These are phyloP conservation scores for Starmera amethionina DNA, from an alignment of 805 yeast species.

Conservation along the genomic window DNA sequence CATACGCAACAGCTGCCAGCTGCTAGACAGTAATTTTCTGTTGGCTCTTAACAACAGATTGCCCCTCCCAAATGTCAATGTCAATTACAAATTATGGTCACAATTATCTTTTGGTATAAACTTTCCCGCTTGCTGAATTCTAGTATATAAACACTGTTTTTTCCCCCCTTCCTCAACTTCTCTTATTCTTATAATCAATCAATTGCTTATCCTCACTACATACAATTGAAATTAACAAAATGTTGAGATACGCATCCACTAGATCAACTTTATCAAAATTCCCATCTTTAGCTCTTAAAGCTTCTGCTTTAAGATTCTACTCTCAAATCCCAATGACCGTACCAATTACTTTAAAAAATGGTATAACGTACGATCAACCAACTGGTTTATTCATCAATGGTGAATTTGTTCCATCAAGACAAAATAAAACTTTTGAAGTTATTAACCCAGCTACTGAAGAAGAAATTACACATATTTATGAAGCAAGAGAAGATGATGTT, in stretches of 20 bases:
- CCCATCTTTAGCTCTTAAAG: slow-evolving; percentile 12
- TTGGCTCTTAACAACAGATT: too few relatives aligned
- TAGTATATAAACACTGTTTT: too few relatives aligned
- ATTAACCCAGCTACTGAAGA: slow-evolving; percentile 70
- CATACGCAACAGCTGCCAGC: too few relatives aligned
- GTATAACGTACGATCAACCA: slow-evolving; percentile 66
- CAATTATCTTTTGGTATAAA: too few relatives aligned
- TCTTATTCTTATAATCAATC: neutral
- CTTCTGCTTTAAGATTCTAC: slow-evolving; percentile 18
- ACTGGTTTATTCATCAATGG: slow-evolving; percentile 76
- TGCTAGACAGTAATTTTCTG: too few relatives aligned
- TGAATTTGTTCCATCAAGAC: slow-evolving; percentile 55
- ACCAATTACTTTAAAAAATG: slow-evolving; percentile 61
- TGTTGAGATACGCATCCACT: slow-evolving; percentile 11
- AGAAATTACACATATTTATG: slow-evolving; percentile 56
- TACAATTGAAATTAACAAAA: neutral
- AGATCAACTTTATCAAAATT: slow-evolving; percentile 7
- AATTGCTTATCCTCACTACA: too few relatives aligned
- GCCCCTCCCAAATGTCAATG: too few relatives aligned
- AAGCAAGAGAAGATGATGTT: slow-evolving; percentile 68
- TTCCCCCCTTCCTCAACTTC: too few relatives aligned
- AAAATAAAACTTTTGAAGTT: slow-evolving; percentile 50
- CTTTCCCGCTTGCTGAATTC: too few relatives aligned
- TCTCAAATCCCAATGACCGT: slow-evolving; percentile 32
- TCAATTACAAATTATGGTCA: too few relatives aligned